These are phyloP conservation scores for Penicillium simplicissimum DNA, from an alignment of 495 filamentous ascomycete genomes.

Conservation along the genomic window DNA sequence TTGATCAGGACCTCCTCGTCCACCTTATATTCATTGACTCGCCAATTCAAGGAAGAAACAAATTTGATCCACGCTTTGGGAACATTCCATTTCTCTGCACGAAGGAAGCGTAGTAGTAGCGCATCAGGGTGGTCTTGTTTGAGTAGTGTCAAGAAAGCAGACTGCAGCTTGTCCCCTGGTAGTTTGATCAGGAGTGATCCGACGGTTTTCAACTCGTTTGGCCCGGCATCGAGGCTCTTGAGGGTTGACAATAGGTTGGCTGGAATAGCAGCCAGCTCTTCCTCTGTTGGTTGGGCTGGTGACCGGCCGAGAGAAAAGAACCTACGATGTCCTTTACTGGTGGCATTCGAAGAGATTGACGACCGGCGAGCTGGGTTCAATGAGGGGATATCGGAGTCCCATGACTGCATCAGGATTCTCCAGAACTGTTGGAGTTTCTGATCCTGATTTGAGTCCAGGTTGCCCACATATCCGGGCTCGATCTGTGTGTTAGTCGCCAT, in stretches of 20 bases:
- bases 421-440: conserved; percentile 20
- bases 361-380: conserved; percentile 6
- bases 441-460: conserved; percentile 18
- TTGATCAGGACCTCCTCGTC: conserved; percentile 74
- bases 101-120: conserved; percentile 79
- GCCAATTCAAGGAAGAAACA: conserved; percentile 85
- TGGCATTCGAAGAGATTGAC: conserved; percentile 6
- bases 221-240: conserved; percentile 18
- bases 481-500: neutral
- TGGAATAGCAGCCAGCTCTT: conserved; percentile 19
- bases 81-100: conserved; percentile 94
- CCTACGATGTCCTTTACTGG: conserved; percentile 9
- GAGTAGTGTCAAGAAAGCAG: conserved; percentile 79
- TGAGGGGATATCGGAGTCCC: conserved; percentile 14
- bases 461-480: conserved; percentile 18
- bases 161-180: conserved; percentile 68
- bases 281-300: conserved; percentile 10
- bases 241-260: conserved; percentile 23
- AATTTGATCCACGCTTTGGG: conserved; percentile 87
- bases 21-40: conserved; percentile 71
- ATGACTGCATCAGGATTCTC: conserved; percentile 23
- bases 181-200: conserved; percentile 34
- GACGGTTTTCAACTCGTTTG: conserved; percentile 28
- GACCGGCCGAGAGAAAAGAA: conserved; percentile 24
- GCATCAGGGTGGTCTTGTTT: conserved; percentile 92